Conservation (phyloP, 257 asterid species). For the Coffea canephora region DNA sequence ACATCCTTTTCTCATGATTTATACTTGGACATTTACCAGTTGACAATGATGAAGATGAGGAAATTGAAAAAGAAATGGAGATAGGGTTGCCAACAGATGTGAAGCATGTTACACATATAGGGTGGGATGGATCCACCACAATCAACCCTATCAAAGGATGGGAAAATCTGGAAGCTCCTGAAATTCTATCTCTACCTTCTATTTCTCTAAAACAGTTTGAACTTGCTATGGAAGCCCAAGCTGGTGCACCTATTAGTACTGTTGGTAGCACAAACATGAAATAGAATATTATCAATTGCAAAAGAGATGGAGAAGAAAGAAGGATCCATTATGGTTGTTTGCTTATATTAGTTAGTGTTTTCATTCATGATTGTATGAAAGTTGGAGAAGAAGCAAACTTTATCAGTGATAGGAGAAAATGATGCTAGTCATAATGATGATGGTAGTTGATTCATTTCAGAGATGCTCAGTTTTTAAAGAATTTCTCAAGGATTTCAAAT, state of each 20-base stretch:
- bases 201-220: conserved; percentile 53
- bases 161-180: conserved; percentile 37
- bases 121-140: conserved; percentile 39
- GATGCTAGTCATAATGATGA: not conserved
- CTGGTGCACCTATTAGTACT: conserved; percentile 15
- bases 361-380: not conserved
- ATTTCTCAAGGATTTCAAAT: not conserved
- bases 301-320: not conserved
- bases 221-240: conserved; percentile 60
- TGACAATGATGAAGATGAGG: conserved; percentile 23
- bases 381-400: not conserved
- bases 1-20: not conserved
- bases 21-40: conserved; percentile 5
- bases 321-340: not conserved
- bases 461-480: not conserved
- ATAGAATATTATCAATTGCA: not conserved
- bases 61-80: conserved; percentile 27
- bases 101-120: conserved; percentile 44
- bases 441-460: not conserved
- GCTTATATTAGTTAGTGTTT: not conserved
- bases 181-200: conserved; percentile 43
- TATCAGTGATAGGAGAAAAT: not conserved
- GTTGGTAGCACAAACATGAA: not conserved
- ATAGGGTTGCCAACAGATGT: conserved; percentile 49
- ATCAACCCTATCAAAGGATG: conserved; percentile 37